Evolutionary conservation across 148 eudicot genomes (phyloP).

Genomic region (Vaccinium darrowii): DNA sequence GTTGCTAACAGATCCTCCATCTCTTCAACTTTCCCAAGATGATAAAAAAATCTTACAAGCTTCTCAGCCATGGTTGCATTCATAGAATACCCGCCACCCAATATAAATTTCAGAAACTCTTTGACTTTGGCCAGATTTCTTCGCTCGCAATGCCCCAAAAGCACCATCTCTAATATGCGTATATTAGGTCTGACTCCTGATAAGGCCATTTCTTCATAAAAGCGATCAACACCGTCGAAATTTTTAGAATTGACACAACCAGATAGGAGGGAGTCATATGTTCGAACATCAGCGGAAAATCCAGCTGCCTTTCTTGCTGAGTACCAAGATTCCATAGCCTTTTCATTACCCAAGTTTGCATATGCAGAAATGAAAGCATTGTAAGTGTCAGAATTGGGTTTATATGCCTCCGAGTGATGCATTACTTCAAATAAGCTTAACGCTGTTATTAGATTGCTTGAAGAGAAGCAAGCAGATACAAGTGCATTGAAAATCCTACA

Average conservation of each 20-base stretch:
- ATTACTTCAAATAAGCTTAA: slow-evolving; percentile 55
- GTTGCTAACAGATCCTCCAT: slow-evolving; percentile 39
- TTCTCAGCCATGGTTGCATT: slow-evolving; percentile 23
- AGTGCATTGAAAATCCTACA: slow-evolving; percentile 45
- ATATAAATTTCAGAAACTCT: slow-evolving; percentile 28
- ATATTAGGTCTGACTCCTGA: slow-evolving; percentile 41
- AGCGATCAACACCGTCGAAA: slow-evolving; percentile 33
- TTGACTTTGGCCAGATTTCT: slow-evolving; percentile 26
- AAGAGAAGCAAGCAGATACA: slow-evolving; percentile 35
- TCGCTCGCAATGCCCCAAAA: slow-evolving; percentile 32
- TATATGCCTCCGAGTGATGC: slow-evolving; percentile 42
- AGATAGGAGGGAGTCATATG: slow-evolving; percentile 40
- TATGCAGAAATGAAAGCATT: slow-evolving; percentile 40
- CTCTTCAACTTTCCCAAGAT: slow-evolving; percentile 31
- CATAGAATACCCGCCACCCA: slow-evolving; percentile 27
- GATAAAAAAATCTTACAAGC: slow-evolving; percentile 28
- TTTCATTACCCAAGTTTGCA: slow-evolving; percentile 41
- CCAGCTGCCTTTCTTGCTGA: slow-evolving; percentile 37
- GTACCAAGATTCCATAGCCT: slow-evolving; percentile 44
- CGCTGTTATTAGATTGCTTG: slow-evolving; percentile 43
- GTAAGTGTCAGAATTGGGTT: slow-evolving; percentile 45
- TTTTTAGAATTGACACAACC: slow-evolving; percentile 31
- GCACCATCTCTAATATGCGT: slow-evolving; percentile 34
- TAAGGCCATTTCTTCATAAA: slow-evolving; percentile 43
- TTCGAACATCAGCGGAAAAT: slow-evolving; percentile 36